These are phyloP conservation scores for Colletotrichum sp. DNA, from an alignment of 2,329 filamentous ascomycete genomes.

Conservation along the genomic window DNA sequence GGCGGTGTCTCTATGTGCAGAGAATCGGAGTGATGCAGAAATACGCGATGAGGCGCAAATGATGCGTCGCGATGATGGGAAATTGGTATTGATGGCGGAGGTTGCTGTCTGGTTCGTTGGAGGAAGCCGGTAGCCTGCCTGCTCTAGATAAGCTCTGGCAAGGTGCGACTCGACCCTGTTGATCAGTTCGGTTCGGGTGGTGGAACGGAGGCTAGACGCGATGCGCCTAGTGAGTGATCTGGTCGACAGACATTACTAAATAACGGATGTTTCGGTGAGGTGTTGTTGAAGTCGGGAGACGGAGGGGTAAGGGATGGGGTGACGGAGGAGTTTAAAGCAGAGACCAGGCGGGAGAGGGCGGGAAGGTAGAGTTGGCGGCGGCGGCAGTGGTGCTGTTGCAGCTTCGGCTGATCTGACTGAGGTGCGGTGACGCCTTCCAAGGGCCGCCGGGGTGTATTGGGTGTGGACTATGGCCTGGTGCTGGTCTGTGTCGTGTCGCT, in stretches of 20 bases:
- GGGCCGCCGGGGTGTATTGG: neutral
- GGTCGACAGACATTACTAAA: conserved; percentile 21
- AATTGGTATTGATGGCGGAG: neutral
- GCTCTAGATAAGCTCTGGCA: conserved; percentile 6
- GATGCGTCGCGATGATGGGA: neutral
- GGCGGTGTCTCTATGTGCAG: conserved; percentile 3
- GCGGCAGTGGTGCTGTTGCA: conserved; percentile 6
- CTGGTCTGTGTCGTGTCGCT: neutral
- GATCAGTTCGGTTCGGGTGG: conserved; percentile 16
- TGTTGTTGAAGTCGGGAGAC: neutral
- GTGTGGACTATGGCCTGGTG: conserved; percentile 3
- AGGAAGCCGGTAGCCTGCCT: conserved; percentile 8
- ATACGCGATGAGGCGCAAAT: neutral
- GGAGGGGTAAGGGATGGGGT: conserved; percentile 9
- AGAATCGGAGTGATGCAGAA: neutral
- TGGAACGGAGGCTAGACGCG: conserved; percentile 23
- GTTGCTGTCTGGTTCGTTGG: conserved; percentile 7
- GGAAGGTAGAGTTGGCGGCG: neutral
- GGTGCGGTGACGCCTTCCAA: conserved; percentile 13
- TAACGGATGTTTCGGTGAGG: neutral
- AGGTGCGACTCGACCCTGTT: conserved; percentile 18
- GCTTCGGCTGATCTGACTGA: conserved; percentile 18
- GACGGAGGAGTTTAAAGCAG: conserved; percentile 18
- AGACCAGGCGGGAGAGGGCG: neutral
- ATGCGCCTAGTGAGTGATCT: conserved; percentile 22